Base-by-base conservation (phyloP, 345 rosid species). In the Euclidium syriacum region DNA sequence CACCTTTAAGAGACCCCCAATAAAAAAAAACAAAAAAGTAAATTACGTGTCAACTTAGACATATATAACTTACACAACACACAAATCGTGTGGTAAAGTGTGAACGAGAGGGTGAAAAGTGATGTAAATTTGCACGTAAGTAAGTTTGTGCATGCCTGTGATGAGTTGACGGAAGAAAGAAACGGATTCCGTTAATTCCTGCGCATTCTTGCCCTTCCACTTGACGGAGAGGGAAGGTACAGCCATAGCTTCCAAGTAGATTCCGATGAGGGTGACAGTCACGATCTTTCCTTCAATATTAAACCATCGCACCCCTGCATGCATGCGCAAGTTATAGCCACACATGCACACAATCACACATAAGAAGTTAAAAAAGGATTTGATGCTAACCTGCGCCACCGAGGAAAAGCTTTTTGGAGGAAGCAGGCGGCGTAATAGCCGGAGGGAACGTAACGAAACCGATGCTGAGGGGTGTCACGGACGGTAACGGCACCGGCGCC, bases 261-360 rank as follows among this genome's bases (percentile, higher is more conserved):
- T 80, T 4, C 85, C 89, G 22, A 89, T 89, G 23, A 86, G 81
- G 26, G 96, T 89, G 76, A 86, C 77, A 71, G 77, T 85, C 5
- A 81, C 50, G 79, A 85, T 80, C 68, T 75, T 83, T 24, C 91
- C 97, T 60, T 81, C 62, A 3, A 90, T 83, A 15, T 85, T 80
- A 62, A 86, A 35, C 18, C 86, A 85, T 67, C 95, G 79, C 16
- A 12, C 83, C 47, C 97, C 97, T 85, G 78, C 71, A 27, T 85
- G 78, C 71, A 27, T 11, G 62, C 49, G 10, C 51, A 65, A 40
- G 9, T 36, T 58, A n/a, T n/a, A 64, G 14, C 51, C 42, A 1
- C 40, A 12, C 32, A n/a, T 15, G 1, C 32, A 17, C 25, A 10
- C 3, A n/a, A n/a, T n/a, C n/a, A 14, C 10, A 29, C 17, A 17